Conservation (phyloP, 176 grass and related monocot species). For the Chloris gayana region DNA sequence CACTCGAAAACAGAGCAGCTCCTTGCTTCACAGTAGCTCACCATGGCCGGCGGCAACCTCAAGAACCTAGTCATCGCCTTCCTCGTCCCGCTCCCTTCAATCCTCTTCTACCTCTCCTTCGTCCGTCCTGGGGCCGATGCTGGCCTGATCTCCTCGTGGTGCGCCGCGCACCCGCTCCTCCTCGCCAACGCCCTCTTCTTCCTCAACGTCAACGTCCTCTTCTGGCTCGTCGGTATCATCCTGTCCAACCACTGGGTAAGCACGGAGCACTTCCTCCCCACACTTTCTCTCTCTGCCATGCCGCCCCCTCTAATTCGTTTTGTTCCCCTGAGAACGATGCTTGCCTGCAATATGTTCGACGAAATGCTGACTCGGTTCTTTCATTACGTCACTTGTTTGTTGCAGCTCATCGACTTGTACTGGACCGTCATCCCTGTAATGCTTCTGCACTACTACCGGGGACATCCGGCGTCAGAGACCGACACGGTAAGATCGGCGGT, state of each 20-base stretch:
- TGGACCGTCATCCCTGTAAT: conserved; percentile 97
- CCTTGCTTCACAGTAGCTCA: not conserved
- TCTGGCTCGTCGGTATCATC: conserved; percentile 88
- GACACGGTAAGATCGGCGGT: conserved; percentile 51
- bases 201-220: conserved; percentile 87
- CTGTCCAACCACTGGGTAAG: conserved; percentile 91
- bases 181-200: conserved; percentile 87
- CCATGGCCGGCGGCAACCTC: conserved; percentile 57
- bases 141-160: conserved; percentile 50
- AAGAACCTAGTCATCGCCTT: conserved; percentile 72
- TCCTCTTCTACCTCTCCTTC: conserved; percentile 78
- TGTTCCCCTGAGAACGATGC: not conserved
- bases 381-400: not conserved
- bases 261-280: not conserved
- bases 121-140: conserved; percentile 26
- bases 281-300: not conserved
- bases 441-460: conserved; percentile 74
- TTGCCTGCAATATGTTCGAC: conserved; percentile 4
- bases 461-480: conserved; percentile 57
- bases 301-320: fast-evolving
- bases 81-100: conserved; percentile 76
- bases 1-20: not conserved
- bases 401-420: conserved; percentile 93
- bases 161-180: conserved; percentile 75
- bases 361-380: conserved; percentile 13